phyloP scores from a whole-genome alignment of 2,329 filamentous ascomycete species.

The Polytolypa hystricis region DNA sequence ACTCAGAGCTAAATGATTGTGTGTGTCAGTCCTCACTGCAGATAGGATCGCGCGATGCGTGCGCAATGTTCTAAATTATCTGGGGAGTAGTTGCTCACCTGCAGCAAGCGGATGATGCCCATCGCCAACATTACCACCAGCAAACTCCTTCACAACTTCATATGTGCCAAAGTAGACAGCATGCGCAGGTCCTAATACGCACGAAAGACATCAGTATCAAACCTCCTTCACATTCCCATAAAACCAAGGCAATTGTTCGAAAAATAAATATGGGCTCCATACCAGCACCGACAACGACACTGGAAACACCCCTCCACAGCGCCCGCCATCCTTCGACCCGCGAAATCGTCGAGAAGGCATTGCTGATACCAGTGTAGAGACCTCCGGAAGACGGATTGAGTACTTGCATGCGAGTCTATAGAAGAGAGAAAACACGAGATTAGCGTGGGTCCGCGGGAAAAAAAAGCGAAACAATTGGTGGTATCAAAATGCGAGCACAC shows the following conservation, averaged over 20 bases:
- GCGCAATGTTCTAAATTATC: no score
- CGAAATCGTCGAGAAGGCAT: constrained; percentile 87
- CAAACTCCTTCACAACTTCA: constrained; percentile 89
- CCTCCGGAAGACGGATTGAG: constrained; percentile 70
- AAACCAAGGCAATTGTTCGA: not conserved
- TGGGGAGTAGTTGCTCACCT: constrained; percentile 44
- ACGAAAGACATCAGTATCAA: constrained; percentile 15
- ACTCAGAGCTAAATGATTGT: constrained; percentile 56
- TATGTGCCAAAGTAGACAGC: constrained; percentile 98
- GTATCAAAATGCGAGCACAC: no score
- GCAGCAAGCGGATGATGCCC: constrained; percentile 91
- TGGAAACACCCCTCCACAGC: constrained; percentile 92
- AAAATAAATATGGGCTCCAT: constrained; percentile 21
- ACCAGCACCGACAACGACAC: constrained; percentile 92
- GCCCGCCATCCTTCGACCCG: constrained; percentile 79
- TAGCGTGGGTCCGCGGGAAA: no score
- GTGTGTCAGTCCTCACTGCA: not conserved
- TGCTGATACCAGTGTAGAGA: constrained; percentile 80
- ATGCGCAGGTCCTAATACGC: constrained; percentile 69
- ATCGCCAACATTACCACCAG: constrained; percentile 74
- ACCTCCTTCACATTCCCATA: not conserved
- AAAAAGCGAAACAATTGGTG: no score
- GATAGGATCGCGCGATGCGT: not conserved
- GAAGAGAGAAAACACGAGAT: constrained; percentile 6
- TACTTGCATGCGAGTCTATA: constrained; percentile 93